Evolutionary conservation across 495 filamentous ascomycete genomes (phyloP).

Genomic region (Annulohypoxylon maeteangense): DNA sequence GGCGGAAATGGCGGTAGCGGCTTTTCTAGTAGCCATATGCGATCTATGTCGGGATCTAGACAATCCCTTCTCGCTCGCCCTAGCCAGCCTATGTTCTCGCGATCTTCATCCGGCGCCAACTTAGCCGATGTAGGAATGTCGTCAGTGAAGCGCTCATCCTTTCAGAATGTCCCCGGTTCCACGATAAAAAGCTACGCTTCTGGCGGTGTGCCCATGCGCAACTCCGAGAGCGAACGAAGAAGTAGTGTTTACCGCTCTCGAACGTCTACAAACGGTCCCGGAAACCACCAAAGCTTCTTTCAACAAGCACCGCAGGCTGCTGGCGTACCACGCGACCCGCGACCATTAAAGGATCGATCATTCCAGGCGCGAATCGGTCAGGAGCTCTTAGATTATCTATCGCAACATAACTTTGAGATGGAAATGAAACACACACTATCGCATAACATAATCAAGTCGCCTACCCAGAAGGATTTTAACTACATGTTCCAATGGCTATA

Average conservation of each 20-base stretch:
- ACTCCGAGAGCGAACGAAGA: constrained; percentile 71
- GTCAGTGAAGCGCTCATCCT: constrained; percentile 86
- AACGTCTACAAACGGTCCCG: constrained; percentile 62
- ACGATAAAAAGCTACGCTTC: constrained; percentile 60
- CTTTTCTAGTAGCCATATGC: constrained; percentile 74
- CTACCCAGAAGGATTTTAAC: constrained; percentile 98
- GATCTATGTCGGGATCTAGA: constrained; percentile 82
- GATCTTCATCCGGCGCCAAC: constrained; percentile 81
- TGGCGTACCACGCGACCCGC: constrained; percentile 85
- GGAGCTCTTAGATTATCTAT: constrained; percentile 90
- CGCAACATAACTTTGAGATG: constrained; percentile 93
- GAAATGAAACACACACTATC: constrained; percentile 93
- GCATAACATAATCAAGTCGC: constrained; percentile 86
- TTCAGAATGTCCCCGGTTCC: constrained; percentile 77
- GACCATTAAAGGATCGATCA: constrained; percentile 82
- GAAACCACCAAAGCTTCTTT: constrained; percentile 86
- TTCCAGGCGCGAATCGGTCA: constrained; percentile 85
- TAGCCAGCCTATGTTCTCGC: constrained; percentile 84
- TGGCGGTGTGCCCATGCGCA: constrained; percentile 54
- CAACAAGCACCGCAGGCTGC: constrained; percentile 81
- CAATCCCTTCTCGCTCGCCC: constrained; percentile 84
- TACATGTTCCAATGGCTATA: constrained; percentile 98
- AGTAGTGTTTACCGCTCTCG: constrained; percentile 88
- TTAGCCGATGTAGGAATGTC: constrained; percentile 81
- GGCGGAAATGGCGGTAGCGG: constrained; percentile 69